Percentiles rank a stretch among this genome's conserved stretches.
phyloP scores from a whole-genome alignment of 345 rosid genomes.

The Eucalyptus albens region DNA sequence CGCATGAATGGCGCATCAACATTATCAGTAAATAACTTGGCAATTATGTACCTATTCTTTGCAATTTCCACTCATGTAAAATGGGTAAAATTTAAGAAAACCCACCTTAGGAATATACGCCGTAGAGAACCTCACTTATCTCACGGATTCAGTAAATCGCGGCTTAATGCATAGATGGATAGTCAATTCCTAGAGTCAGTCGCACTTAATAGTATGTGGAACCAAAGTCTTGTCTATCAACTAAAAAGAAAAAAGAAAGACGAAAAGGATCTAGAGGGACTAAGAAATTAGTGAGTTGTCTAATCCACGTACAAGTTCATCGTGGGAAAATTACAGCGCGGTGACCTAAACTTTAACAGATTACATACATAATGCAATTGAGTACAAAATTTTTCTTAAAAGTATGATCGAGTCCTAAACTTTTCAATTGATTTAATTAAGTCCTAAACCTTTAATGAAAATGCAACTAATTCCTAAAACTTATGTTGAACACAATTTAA shows the following conservation, averaged over 20 bases:
- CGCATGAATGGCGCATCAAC: background rate
- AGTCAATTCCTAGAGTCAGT: background rate
- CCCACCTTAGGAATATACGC: background rate
- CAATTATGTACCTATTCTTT: background rate
- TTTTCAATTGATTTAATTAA: background rate
- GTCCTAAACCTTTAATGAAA: background rate
- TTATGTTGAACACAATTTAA: background rate
- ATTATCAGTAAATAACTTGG: background rate
- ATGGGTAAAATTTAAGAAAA: background rate
- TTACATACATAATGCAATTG: background rate
- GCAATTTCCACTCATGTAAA: background rate
- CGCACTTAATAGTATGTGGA: background rate
- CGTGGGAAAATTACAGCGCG: background rate
- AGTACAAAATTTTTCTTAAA: background rate
- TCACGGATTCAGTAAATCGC: background rate
- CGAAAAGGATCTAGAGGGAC: background rate
- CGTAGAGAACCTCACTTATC: background rate
- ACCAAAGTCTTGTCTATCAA: background rate
- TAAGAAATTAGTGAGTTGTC: background rate
- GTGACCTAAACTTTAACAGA: background rate
- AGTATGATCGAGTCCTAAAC: background rate
- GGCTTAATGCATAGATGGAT: background rate
- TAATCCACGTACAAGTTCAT: background rate
- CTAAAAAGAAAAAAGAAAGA: background rate
- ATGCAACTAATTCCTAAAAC: background rate